A percentile compares a stretch with the other conserved stretches of the same genome.
Evolutionary conservation across 768 basidiomycete species (phyloP).

Genomic region (Daedaleopsis sinensis): DNA sequence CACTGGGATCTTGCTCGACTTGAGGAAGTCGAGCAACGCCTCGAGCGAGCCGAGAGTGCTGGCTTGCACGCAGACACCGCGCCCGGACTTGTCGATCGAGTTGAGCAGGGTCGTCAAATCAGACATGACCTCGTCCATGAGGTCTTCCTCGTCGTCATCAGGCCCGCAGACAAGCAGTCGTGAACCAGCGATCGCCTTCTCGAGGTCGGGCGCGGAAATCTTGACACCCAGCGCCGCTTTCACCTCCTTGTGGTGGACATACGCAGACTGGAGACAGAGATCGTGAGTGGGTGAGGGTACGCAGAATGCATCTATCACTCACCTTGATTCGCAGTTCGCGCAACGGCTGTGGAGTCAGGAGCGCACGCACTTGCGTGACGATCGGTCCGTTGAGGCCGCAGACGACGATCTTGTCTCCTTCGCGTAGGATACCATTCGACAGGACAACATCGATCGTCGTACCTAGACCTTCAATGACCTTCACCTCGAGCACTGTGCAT

Average conservation of each 20-base stretch:
- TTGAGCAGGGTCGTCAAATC: constrained; percentile 88
- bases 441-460: constrained; percentile 97
- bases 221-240: constrained; percentile 98
- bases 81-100: constrained; percentile 93
- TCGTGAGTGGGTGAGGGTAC: background rate
- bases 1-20: constrained; percentile 94
- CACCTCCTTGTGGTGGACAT: constrained; percentile 97
- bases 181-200: constrained; percentile 98
- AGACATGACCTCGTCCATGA: constrained; percentile 95
- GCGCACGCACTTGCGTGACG: constrained; percentile 89
- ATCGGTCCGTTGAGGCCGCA: constrained; percentile 98
- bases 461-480: constrained; percentile 96
- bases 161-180: constrained; percentile 90
- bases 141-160: constrained; percentile 95
- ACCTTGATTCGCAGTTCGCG: constrained; percentile 97
- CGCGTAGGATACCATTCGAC: constrained; percentile 89
- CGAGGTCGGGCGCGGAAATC: constrained; percentile 91
- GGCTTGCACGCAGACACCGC: constrained; percentile 96
- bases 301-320: background rate
- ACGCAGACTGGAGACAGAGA: constrained; percentile 65
- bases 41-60: constrained; percentile 97
- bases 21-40: constrained; percentile 94
- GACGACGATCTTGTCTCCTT: constrained; percentile 93
- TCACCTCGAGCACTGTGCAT: constrained; percentile 98
- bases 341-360: constrained; percentile 94